phyloP scores from a whole-genome alignment of 768 basidiomycete species.

The Mycena venus region DNA sequence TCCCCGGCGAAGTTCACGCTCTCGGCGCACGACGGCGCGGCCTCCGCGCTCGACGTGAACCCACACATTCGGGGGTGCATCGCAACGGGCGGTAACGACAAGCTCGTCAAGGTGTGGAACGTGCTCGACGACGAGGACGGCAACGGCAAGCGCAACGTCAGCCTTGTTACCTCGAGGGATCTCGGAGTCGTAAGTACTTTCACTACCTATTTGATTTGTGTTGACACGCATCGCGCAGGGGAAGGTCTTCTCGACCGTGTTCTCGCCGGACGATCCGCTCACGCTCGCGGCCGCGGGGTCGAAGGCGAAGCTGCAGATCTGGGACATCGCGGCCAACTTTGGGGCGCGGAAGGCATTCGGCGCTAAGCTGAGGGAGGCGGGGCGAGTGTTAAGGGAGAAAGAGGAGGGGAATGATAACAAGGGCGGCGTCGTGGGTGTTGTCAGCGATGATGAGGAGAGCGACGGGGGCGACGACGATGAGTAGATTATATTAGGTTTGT shows the following conservation, averaged over 20 bases:
- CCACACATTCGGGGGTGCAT: slow-evolving; percentile 91
- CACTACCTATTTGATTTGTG: neutral
- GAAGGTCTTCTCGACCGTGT: slow-evolving; percentile 93
- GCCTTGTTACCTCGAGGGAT: slow-evolving; percentile 88
- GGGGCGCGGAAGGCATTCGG: slow-evolving; percentile 89
- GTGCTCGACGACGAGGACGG: slow-evolving; percentile 76
- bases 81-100: slow-evolving; percentile 95
- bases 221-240: slow-evolving; percentile 66
- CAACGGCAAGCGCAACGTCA: slow-evolving; percentile 82
- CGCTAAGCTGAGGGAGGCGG: slow-evolving; percentile 80
- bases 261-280: slow-evolving; percentile 95
- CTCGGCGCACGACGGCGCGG: slow-evolving; percentile 93
- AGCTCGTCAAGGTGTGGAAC: slow-evolving; percentile 97
- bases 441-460: slow-evolving; percentile 77
- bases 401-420: slow-evolving; percentile 52
- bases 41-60: slow-evolving; percentile 91
- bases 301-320: slow-evolving; percentile 93
- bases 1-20: slow-evolving; percentile 88
- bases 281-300: slow-evolving; percentile 96
- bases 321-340: slow-evolving; percentile 91
- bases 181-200: slow-evolving; percentile 82
- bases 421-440: slow-evolving; percentile 79
- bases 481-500: too few species aligned
- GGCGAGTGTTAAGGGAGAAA: slow-evolving; percentile 75
- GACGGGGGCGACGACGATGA: slow-evolving; percentile 46